Percentiles rank a stretch among this genome's conserved stretches.
These are phyloP conservation scores for Nicotiana otophora DNA, from an alignment of 257 asterid genomes.

Conservation along the genomic window DNA sequence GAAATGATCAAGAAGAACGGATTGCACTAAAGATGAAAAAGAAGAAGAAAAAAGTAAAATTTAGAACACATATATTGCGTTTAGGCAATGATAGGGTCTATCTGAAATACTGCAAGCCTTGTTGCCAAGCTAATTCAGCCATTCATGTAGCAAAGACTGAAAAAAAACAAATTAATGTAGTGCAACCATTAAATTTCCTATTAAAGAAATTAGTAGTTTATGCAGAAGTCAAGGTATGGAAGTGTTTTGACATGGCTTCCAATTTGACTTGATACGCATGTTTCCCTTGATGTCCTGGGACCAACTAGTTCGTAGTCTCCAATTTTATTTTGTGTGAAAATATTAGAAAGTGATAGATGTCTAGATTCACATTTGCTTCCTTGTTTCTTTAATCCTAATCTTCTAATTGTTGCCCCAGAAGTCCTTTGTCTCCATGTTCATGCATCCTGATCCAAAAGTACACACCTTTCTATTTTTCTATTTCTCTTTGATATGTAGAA, in stretches of 20 bases:
- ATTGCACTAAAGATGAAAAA: conserved; percentile 1
- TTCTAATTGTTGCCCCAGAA: neutral
- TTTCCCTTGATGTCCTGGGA: neutral
- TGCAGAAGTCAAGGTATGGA: neutral
- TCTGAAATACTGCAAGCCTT: neutral
- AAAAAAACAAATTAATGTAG: neutral
- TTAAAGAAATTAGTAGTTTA: neutral
- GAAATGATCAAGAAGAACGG: conserved; percentile 8
- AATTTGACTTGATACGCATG: neutral
- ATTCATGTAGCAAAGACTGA: neutral
- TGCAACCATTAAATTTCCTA: neutral
- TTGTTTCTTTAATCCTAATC: neutral
- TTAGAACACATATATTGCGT: neutral
- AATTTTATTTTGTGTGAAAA: neutral
- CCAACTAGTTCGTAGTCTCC: neutral
- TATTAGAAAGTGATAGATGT: neutral
- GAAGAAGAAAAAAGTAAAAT: neutral
- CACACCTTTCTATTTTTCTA: neutral
- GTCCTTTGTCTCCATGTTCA: neutral
- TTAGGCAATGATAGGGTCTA: neutral
- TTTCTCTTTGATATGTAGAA: neutral
- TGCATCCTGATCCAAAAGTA: neutral
- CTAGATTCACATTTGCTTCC: neutral
- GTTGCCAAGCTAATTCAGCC: neutral
- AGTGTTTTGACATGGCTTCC: neutral